These are phyloP conservation scores for Jamesozyma gamospora DNA, from an alignment of 805 yeast genomes.

Conservation along the genomic window DNA sequence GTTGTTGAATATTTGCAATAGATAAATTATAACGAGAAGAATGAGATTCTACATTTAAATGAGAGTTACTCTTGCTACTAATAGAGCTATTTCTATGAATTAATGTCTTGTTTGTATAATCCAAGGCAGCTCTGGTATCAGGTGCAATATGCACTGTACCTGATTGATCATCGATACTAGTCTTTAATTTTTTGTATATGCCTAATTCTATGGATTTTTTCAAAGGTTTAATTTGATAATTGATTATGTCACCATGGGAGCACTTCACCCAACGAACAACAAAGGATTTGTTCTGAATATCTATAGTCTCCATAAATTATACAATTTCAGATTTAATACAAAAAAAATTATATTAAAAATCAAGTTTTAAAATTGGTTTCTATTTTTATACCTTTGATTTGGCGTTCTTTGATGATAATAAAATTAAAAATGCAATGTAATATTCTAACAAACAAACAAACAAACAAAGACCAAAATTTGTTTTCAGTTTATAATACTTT, in stretches of 20 bases:
- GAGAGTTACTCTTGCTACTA: conserved; percentile 2
- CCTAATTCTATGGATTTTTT: conserved; percentile 46
- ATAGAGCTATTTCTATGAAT: conserved; percentile 13
- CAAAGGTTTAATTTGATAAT: conserved; percentile 76
- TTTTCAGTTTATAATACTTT: no score
- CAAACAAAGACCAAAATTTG: no score
- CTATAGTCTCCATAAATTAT: conserved; percentile 69
- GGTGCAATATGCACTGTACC: conserved; percentile 24
- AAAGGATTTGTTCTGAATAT: conserved; percentile 80
- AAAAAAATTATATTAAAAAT: no score
- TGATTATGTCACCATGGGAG: conserved; percentile 52
- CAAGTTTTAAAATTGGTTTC: no score
- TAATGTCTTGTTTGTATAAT: conserved; percentile 17
- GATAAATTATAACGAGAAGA: conserved; percentile 4
- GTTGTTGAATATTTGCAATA: conserved; percentile 22
- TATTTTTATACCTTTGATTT: neutral
- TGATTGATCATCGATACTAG: conserved; percentile 12
- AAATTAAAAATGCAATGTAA: no score
- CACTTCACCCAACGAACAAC: conserved; percentile 86
- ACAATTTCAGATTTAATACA: neutral
- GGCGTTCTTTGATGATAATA: no score
- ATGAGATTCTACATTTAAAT: conserved; percentile 1
- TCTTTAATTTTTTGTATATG: conserved; percentile 26
- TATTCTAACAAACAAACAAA: no score
- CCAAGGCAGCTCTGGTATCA: conserved; percentile 22